Conservation (phyloP, 306 rosid genomes). For the Myrica gale region DNA sequence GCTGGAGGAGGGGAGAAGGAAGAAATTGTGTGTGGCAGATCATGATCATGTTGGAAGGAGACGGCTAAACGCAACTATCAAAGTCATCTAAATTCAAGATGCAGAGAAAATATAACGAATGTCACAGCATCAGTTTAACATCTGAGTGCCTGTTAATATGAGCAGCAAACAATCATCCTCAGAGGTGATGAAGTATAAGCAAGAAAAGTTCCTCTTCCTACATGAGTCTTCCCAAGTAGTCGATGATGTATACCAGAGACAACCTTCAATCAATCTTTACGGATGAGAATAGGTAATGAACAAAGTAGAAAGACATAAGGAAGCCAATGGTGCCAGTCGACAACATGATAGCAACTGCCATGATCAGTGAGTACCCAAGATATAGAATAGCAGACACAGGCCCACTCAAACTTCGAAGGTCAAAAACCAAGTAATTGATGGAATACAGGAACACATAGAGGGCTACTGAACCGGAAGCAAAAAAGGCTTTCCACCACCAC, state of each 20-base stretch:
- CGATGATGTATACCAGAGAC: slow-evolving; percentile 27
- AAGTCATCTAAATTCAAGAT: slow-evolving; percentile 1
- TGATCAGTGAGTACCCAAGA: slow-evolving; percentile 86
- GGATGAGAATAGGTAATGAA: slow-evolving; percentile 88
- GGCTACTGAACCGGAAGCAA: slow-evolving; percentile 89
- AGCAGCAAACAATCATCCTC: slow-evolving; percentile 35
- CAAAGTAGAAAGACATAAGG: slow-evolving; percentile 87
- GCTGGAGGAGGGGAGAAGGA: too few species aligned
- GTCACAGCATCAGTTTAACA: slow-evolving; percentile 27
- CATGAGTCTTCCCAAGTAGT: slow-evolving; percentile 19
- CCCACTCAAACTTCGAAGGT: slow-evolving; percentile 94
- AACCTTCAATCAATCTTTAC: slow-evolving; percentile 77
- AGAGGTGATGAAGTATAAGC: slow-evolving; percentile 29
- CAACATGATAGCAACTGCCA: slow-evolving; percentile 93
- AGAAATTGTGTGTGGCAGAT: slow-evolving; percentile 35
- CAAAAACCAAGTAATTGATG: slow-evolving; percentile 89
- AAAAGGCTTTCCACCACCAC: slow-evolving; percentile 99
- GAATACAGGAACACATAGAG: slow-evolving; percentile 89
- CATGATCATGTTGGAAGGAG: slow-evolving; percentile 25
- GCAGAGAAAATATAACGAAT: slow-evolving; percentile 19
- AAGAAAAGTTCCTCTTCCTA: slow-evolving; percentile 35
- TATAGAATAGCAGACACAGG: slow-evolving; percentile 86
- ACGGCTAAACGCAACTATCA: slow-evolving; percentile 17
- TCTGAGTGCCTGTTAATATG: slow-evolving; percentile 32
- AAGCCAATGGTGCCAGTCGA: slow-evolving; percentile 88